A percentile compares a stretch with the other conserved stretches of the same genome.
phyloP scores from a whole-genome alignment of 805 yeast species.

The Kuraishia floccosa region DNA sequence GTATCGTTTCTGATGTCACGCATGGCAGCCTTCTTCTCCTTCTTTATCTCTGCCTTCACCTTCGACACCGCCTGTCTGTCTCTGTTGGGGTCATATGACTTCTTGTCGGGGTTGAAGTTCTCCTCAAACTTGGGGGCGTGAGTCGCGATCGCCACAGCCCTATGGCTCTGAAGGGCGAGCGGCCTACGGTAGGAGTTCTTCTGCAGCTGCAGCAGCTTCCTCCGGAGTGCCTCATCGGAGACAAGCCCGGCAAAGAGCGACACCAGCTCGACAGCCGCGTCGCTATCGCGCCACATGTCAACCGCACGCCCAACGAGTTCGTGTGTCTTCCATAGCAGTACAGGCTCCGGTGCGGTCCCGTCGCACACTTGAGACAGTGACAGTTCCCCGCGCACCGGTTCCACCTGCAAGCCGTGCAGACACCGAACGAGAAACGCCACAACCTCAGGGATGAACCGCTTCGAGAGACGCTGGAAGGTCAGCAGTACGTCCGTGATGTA shows the following conservation, averaged over 20 bases:
- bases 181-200: constrained; percentile 48
- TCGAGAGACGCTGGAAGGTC: constrained; percentile 69
- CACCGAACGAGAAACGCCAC: constrained; percentile 44
- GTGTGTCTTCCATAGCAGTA: constrained; percentile 22
- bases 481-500: constrained; percentile 54
- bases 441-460: constrained; percentile 78
- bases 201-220: constrained; percentile 35
- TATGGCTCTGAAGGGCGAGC: constrained; percentile 71
- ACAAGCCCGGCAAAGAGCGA: constrained; percentile 33
- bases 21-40: constrained; percentile 79
- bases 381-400: constrained; percentile 12
- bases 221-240: constrained; percentile 24
- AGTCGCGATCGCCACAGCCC: constrained; percentile 74
- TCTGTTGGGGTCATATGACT: constrained; percentile 76
- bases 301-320: constrained; percentile 19
- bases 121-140: constrained; percentile 90
- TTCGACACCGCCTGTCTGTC: constrained; percentile 76
- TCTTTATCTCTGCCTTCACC: constrained; percentile 76
- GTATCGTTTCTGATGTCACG: constrained; percentile 88
- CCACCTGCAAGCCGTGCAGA: constrained; percentile 30
- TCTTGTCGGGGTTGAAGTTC: constrained; percentile 91
- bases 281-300: constrained; percentile 47
- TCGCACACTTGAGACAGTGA: not conserved
- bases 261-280: constrained; percentile 50
- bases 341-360: constrained; percentile 5